These are phyloP conservation scores for Globisporangium parvum DNA, from an alignment of 352 stramenopile genomes.

Conservation along the genomic window DNA sequence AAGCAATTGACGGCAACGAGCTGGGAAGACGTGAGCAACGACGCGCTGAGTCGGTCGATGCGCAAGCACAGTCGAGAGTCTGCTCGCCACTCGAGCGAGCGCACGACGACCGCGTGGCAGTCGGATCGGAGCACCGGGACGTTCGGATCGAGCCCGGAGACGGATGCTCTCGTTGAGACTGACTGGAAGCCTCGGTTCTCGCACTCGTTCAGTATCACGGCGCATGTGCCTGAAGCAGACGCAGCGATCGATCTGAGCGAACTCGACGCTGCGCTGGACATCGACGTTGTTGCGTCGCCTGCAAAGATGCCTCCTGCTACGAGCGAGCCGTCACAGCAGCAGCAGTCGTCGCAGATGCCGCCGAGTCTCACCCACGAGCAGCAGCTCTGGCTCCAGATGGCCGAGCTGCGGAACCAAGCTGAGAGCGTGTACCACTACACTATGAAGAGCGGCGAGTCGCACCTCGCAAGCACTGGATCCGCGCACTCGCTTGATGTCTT, in stretches of 20 bases:
- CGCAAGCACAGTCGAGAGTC: no score
- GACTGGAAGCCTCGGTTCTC: conserved; percentile 8
- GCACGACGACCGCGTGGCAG: conserved; percentile 7
- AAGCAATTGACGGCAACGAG: conserved; percentile 1
- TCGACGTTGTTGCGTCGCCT: neutral
- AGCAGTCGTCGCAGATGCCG: neutral
- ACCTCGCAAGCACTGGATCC: conserved; percentile 3
- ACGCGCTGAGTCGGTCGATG: neutral
- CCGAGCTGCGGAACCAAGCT: conserved; percentile 31
- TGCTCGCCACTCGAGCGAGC: conserved; percentile 1
- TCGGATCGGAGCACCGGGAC: conserved; percentile 1
- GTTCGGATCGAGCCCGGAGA: neutral
- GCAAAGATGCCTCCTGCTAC: no score
- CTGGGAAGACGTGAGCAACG: conserved; percentile 1
- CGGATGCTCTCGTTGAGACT: neutral
- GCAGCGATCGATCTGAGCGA: conserved; percentile 1
- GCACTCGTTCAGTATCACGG: conserved; percentile 9
- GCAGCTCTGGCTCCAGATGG: conserved; percentile 44
- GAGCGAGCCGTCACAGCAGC: neutral
- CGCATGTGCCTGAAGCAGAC: neutral
- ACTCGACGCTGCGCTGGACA: conserved; percentile 3
- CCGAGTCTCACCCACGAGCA: conserved; percentile 9
- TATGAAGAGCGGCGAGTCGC: conserved; percentile 5
- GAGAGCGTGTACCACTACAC: conserved; percentile 39
- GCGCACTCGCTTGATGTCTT: conserved; percentile 1